These are phyloP conservation scores for Pythium utonaiense DNA, from an alignment of 352 stramenopile species.

Conservation along the genomic window DNA sequence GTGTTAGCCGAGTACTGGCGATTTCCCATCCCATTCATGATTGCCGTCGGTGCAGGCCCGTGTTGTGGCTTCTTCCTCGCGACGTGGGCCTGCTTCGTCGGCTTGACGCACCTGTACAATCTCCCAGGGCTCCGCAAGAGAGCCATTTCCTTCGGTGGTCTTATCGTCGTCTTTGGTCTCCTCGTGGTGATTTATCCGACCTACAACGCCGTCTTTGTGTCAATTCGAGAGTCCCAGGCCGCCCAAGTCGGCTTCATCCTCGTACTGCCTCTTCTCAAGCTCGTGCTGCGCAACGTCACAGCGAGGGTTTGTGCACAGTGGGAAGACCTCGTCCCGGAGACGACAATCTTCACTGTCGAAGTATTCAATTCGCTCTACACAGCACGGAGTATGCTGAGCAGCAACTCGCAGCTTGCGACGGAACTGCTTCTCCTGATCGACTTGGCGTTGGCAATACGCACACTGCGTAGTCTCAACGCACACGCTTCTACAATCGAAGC, in stretches of 20 bases:
- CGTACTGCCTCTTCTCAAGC: constrained; percentile 16
- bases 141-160: not conserved
- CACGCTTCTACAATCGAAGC: not conserved
- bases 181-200: constrained; percentile 12
- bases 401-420: constrained; percentile 20
- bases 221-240: not conserved
- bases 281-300: constrained; percentile 27
- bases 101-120: not conserved
- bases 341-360: constrained; percentile 32
- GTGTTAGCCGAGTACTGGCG: not conserved
- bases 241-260: not conserved
- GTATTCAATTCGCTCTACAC: constrained; percentile 34
- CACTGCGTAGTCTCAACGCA: not conserved
- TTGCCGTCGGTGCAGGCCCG: constrained; percentile 18
- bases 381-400: constrained; percentile 25
- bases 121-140: not conserved
- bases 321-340: constrained; percentile 27
- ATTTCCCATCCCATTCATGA: constrained; percentile 3
- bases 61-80: constrained; percentile 9
- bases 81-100: not conserved
- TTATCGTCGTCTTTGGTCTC: not conserved
- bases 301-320: constrained; percentile 15
- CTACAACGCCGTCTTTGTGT: constrained; percentile 11
- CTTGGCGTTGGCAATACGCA: not conserved
- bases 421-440: constrained; percentile 23